phyloP scores from a whole-genome alignment of 2,329 filamentous ascomycete genomes.

The Cryphonectria carpinicola region DNA sequence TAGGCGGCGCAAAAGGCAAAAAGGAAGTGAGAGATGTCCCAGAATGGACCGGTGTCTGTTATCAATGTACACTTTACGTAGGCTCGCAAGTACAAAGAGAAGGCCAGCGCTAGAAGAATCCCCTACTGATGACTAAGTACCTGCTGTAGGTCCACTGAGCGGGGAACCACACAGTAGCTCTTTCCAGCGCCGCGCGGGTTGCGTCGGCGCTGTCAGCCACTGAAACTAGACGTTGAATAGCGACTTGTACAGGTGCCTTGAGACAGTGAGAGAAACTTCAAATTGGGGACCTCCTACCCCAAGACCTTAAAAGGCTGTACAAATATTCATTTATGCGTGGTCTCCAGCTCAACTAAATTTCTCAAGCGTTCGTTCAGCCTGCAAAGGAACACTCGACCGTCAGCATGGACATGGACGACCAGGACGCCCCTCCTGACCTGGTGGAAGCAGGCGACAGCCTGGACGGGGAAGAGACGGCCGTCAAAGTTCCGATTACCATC shows the following conservation, averaged over 20 bases:
- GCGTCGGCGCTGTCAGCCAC: background rate
- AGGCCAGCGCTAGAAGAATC: background rate
- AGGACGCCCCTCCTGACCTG: slow-evolving; percentile 69
- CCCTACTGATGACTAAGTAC: slow-evolving; percentile 3
- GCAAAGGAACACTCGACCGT: background rate
- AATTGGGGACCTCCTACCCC: background rate
- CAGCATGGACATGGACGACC: slow-evolving; percentile 64
- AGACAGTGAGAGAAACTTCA: background rate
- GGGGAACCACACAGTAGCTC: background rate
- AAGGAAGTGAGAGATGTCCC: background rate
- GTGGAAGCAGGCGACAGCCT: slow-evolving; percentile 50
- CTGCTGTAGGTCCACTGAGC: background rate
- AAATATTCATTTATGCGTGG: background rate
- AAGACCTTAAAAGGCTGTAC: background rate
- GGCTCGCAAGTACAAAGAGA: background rate
- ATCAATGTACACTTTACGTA: background rate
- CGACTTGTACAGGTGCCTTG: background rate
- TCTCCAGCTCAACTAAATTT: background rate
- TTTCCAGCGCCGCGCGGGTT: background rate
- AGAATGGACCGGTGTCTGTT: background rate
- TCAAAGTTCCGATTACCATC: slow-evolving; percentile 83
- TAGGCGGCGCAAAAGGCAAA: slow-evolving; percentile 21
- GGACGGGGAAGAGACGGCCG: slow-evolving; percentile 53
- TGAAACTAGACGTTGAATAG: background rate
- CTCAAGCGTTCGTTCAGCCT: background rate